Base-by-base conservation (phyloP, 2,329 filamentous ascomycete genomes). In the Clonostachys rhizophaga region DNA sequence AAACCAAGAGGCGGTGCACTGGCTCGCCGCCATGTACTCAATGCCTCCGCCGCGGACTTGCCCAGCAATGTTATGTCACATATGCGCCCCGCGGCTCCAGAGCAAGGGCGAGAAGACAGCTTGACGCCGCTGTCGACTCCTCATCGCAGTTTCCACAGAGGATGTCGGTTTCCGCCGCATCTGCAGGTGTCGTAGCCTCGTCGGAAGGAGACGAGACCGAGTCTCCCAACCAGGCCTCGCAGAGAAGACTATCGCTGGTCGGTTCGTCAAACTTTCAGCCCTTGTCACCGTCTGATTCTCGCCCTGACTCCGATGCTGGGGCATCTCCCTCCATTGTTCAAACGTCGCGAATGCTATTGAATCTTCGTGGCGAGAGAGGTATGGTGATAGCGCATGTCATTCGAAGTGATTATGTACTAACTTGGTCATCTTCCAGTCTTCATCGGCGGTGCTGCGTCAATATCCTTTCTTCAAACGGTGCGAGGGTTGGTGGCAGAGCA, bases 391-490 rank as follows among this genome's bases (percentile, higher is more conserved):
- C 17, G 43, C 13, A n/a, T 33, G 17, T 6, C 12, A 2, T 13
- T n/a, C 12, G 20, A 10, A 18, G 7, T 8, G 5, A 2, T 47
- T 30, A 43, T 8, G 16, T 20, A 7, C 43, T 18, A 46, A 42
- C 2, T 40, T 58, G 1, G 54, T 12, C 3, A 14, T 4, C 34
- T 9, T 16, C 9, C 40, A 76, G 70, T 77, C 0, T 77, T 71
- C 44, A 65, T 76, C 43, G 70, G 74, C n/a, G 64, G 70, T n/a
- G 72, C 70, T 10, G 74, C 74, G 2, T 72, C 75, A 0, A 60
- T 83, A 13, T 81, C 78, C 0, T 82, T 82, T 48, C 59, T 82
- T 1, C 75, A 81, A 48, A 68, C 79, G 35, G 63, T 79, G 13
- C 68, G 75, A 13, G 65, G 72, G 12, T 68, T 66, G 3, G 55